Evolutionary conservation across 2,329 filamentous ascomycete genomes (phyloP).

Genomic region (Decorospora gaudefroyi): DNA sequence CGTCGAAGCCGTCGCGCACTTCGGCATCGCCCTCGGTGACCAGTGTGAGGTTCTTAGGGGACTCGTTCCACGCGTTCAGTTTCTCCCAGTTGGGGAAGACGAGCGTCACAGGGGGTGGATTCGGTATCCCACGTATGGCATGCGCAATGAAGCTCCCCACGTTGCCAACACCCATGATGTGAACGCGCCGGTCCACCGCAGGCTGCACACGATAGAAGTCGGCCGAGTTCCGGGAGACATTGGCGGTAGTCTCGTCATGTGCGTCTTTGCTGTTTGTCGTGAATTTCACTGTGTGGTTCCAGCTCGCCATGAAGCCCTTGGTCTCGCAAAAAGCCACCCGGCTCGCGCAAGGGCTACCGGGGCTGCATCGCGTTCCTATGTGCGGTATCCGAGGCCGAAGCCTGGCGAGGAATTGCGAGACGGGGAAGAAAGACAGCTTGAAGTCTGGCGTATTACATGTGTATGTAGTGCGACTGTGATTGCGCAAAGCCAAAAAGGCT

Average conservation of each 20-base stretch:
- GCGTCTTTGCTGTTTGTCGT: constrained; percentile 19
- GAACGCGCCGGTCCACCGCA: constrained; percentile 45
- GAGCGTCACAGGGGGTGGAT: constrained; percentile 75
- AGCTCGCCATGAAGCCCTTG: constrained; percentile 26
- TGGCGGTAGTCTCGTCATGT: constrained; percentile 18
- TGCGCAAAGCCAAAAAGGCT: neutral
- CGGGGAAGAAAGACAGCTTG: constrained; percentile 52
- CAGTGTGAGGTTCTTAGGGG: constrained; percentile 51
- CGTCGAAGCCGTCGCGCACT: constrained; percentile 51
- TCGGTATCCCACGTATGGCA: constrained; percentile 64
- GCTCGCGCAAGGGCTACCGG: constrained; percentile 51
- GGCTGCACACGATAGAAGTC: constrained; percentile 42
- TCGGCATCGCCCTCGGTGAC: constrained; percentile 52
- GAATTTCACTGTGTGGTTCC: constrained; percentile 30
- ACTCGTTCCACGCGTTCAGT: constrained; percentile 55
- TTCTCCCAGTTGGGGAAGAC: constrained; percentile 66
- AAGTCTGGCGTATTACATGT: constrained; percentile 26
- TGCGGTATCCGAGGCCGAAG: constrained; percentile 54
- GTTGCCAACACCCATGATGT: constrained; percentile 80
- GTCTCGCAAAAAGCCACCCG: constrained; percentile 50
- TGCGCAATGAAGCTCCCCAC: constrained; percentile 79
- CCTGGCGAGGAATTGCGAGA: constrained; percentile 48
- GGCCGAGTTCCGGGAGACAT: constrained; percentile 19
- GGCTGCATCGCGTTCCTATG: constrained; percentile 46
- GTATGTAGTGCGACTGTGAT: constrained; percentile 4